Percentiles rank a stretch among this genome's conserved stretches.
These are phyloP conservation scores for Pythium insidiosum DNA, from an alignment of 352 stramenopile species.

Conservation along the genomic window DNA sequence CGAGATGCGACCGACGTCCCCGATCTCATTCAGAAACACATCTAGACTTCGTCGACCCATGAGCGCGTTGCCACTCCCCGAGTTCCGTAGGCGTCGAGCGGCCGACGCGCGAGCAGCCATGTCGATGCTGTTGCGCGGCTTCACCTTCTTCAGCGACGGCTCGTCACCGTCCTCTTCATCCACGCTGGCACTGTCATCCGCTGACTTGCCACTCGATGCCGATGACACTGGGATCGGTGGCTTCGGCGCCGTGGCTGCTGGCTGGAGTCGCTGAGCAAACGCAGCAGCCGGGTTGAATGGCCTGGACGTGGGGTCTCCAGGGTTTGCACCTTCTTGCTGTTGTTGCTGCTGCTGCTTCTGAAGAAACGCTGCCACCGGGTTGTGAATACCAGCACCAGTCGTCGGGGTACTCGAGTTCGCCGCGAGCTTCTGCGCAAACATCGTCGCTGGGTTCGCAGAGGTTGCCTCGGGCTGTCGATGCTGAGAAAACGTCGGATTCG, in stretches of 20 bases:
- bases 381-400: neutral
- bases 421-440: slow-evolving; percentile 24
- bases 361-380: slow-evolving; percentile 4
- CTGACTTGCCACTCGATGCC: slow-evolving; percentile 24
- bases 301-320: neutral
- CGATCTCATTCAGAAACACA: slow-evolving; percentile 76
- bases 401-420: slow-evolving; percentile 3
- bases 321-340: too few relatives aligned
- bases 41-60: slow-evolving; percentile 54
- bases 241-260: too few relatives aligned
- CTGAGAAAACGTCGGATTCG: too few relatives aligned
- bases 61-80: slow-evolving; percentile 35
- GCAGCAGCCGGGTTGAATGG: slow-evolving; percentile 21
- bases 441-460: slow-evolving; percentile 45
- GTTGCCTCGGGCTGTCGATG: slow-evolving; percentile 3
- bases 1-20: slow-evolving; percentile 68
- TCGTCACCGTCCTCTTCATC: slow-evolving; percentile 45
- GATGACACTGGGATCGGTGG: slow-evolving; percentile 26
- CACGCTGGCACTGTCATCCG: slow-evolving; percentile 24
- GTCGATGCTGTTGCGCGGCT: slow-evolving; percentile 68
- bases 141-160: slow-evolving; percentile 69
- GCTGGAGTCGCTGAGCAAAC: slow-evolving; percentile 41
- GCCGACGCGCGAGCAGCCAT: slow-evolving; percentile 57
- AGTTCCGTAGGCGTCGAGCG: slow-evolving; percentile 56
- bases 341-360: slow-evolving; percentile 9